phyloP scores from a whole-genome alignment of 1,139 yeast species.

The Suhomyces terraborum region DNA sequence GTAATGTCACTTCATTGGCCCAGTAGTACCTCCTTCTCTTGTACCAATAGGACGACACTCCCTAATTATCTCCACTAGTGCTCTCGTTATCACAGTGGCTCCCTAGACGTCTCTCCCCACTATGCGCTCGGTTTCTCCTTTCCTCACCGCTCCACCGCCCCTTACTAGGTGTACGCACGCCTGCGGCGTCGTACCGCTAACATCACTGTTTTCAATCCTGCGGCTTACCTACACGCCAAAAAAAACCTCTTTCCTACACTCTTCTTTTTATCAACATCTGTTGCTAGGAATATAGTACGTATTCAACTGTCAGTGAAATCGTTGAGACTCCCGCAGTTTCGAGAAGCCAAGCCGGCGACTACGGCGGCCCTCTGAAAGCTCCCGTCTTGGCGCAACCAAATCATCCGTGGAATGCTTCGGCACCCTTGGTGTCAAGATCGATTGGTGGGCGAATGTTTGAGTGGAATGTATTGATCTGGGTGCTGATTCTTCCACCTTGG shows the following conservation, averaged over 20 bases:
- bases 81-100: neutral
- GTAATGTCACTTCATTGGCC: too few relatives aligned
- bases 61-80: neutral
- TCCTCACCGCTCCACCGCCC: neutral
- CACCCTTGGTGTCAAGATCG: neutral
- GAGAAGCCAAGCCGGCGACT: neutral
- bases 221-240: conserved; percentile 11
- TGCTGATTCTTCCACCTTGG: neutral
- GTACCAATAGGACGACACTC: too few relatives aligned
- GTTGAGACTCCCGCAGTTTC: neutral
- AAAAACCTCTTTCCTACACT: conserved; percentile 12
- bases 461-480: neutral
- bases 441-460: neutral
- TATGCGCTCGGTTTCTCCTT: neutral
- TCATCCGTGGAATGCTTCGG: neutral
- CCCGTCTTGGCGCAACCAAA: conserved; percentile 1
- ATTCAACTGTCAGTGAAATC: conserved; percentile 1
- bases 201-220: conserved; percentile 5
- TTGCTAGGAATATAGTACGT: conserved; percentile 14
- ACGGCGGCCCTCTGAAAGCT: too few relatives aligned
- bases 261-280: conserved; percentile 13
- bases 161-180: conserved; percentile 11
- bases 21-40: too few relatives aligned
- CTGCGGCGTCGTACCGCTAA: conserved; percentile 12
- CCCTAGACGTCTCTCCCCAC: neutral